Evolutionary conservation across 2,329 filamentous ascomycete genomes (phyloP).

Genomic region (Aureobasidium sp.): DNA sequence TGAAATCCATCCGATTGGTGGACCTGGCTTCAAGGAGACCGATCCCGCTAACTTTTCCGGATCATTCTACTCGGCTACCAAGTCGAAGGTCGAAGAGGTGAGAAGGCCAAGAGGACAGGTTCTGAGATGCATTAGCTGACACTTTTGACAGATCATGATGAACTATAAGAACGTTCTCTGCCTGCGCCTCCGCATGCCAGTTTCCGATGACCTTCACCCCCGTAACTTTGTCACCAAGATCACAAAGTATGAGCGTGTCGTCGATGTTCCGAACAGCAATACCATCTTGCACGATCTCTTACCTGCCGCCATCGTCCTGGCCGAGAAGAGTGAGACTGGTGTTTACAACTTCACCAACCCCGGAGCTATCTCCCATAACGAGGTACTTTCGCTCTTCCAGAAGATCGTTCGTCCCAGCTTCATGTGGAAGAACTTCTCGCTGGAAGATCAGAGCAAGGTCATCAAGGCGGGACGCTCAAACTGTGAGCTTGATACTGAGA

Average conservation of each 20-base stretch:
- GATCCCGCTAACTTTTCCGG: slow-evolving; percentile 57
- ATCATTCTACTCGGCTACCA: slow-evolving; percentile 61
- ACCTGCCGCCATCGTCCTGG: slow-evolving; percentile 51
- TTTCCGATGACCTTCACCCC: slow-evolving; percentile 58
- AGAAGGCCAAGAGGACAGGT: slow-evolving; percentile 17
- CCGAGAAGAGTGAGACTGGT: slow-evolving; percentile 54
- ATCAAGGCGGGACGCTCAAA: slow-evolving; percentile 61
- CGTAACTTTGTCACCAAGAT: slow-evolving; percentile 66
- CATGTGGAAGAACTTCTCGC: slow-evolving; percentile 56
- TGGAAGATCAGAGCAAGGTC: slow-evolving; percentile 59
- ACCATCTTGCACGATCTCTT: slow-evolving; percentile 57
- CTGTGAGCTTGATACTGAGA: slow-evolving; percentile 53
- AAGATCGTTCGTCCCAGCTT: slow-evolving; percentile 54
- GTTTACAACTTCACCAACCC: slow-evolving; percentile 66
- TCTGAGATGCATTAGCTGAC: neutral
- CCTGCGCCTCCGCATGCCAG: slow-evolving; percentile 60
- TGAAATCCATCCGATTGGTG: slow-evolving; percentile 51
- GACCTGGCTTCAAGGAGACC: slow-evolving; percentile 52
- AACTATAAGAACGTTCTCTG: slow-evolving; percentile 54
- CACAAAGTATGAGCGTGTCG: slow-evolving; percentile 53
- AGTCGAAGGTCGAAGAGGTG: slow-evolving; percentile 57
- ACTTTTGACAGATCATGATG: slow-evolving; percentile 45
- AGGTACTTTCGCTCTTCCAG: slow-evolving; percentile 55
- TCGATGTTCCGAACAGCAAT: slow-evolving; percentile 62
- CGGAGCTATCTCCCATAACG: slow-evolving; percentile 62